Evolutionary conservation across 768 basidiomycete genomes (phyloP), one percentile per base, ranked within the genome.

Genomic region (Rhodotorula graminis): DNA sequence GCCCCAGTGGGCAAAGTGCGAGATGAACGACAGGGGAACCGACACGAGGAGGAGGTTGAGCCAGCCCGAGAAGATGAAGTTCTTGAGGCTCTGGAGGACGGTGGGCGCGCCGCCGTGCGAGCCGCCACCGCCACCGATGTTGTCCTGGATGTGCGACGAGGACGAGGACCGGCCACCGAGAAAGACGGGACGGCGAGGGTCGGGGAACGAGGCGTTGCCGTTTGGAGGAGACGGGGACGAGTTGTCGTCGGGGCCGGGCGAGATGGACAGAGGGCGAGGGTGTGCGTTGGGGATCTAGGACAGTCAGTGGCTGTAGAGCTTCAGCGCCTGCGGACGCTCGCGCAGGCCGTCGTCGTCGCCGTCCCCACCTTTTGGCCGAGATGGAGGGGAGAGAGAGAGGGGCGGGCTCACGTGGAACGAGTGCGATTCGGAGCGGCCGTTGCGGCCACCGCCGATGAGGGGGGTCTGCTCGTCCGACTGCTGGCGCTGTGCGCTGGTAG

Each of bases 1-100:
- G 49, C 77, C 91, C 89, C 89, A 91, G 77, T 86, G 78, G 27
- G 86, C 79, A 76, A 86, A 83, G 81, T 91, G 87, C 33, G 90
- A 84, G 18, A 88, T 70, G 57, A 87, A 81, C 75, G 87, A 87
- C 74, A 94, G 82, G 40, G 93, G 93, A 16, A 93, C 86, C 71
- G 90, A 90, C 61, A 93, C 80, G 64, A 94, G 86, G 65, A 93
- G 83, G 61, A 91, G 58, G 79, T 93, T 94, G 77, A 90, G 78
- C 82, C 86, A 94, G 12, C 78, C 77, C 53, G 79, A 79, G 18
- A 81, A 63, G n/a, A 84, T 52, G 56, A 84, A 77, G 62, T 80
- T 78, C 61, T 77, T 72, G 46, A 81, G 70, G 16, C 80, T 81
- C 27, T 71, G 50, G 37, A 79, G 29, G n/a, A 75, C 47, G 23